phyloP scores from a whole-genome alignment of 164 flowering plant species.

The Annona cherimola region DNA sequence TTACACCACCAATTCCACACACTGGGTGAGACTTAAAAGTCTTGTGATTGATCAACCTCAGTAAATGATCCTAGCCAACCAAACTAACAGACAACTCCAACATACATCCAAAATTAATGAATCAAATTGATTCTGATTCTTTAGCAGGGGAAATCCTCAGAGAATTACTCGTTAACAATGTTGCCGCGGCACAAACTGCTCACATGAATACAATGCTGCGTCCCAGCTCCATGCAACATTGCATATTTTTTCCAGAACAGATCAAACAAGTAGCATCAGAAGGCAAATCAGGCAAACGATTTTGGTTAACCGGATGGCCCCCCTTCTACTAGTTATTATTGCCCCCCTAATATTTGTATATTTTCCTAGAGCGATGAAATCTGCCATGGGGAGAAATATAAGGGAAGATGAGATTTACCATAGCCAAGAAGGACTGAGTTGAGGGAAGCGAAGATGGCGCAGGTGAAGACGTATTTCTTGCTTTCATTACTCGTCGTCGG shows the following conservation, averaged over 20 bases:
- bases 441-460: constrained; percentile 32
- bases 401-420: constrained; percentile 13
- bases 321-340: too few species aligned
- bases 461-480: constrained; percentile 24
- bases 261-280: background rate
- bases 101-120: background rate
- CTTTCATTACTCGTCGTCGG: background rate
- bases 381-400: background rate
- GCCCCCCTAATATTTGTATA: background rate
- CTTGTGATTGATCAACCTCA: background rate
- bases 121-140: background rate
- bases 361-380: background rate
- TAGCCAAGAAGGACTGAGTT: constrained; percentile 35
- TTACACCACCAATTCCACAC: background rate
- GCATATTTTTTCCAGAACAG: background rate
- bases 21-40: background rate
- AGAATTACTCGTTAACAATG: background rate
- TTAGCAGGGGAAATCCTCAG: background rate
- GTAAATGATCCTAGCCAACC: background rate
- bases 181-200: background rate
- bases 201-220: background rate
- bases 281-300: background rate
- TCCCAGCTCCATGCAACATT: background rate
- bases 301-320: background rate
- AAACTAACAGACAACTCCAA: background rate